These are phyloP conservation scores for Rhizopus stolonifer DNA, from an alignment of 371 early-diverging fungal genomes.

Conservation along the genomic window DNA sequence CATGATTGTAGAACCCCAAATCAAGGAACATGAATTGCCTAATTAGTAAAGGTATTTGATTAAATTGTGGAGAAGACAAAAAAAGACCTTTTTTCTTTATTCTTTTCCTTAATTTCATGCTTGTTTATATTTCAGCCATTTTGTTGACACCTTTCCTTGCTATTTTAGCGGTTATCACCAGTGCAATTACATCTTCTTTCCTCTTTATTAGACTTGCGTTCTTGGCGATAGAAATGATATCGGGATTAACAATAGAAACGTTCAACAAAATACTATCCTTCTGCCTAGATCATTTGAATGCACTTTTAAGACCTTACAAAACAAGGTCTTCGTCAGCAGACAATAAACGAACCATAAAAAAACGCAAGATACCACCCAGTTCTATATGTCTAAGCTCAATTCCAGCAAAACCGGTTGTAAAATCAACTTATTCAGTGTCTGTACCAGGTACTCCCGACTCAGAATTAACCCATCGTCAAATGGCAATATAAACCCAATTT, in stretches of 20 bases:
- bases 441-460: conserved; percentile 25
- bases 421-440: conserved; percentile 21
- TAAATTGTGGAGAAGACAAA: no score
- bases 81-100: no score
- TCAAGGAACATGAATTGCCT: no score
- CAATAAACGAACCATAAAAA: neutral
- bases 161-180: conserved; percentile 20
- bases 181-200: conserved; percentile 29
- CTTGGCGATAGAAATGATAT: conserved; percentile 22
- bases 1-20: no score
- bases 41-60: no score
- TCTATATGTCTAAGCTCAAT: conserved; percentile 14
- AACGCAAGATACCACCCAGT: conserved; percentile 12
- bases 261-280: conserved; percentile 20
- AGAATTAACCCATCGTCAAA: conserved; percentile 14
- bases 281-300: conserved; percentile 7
- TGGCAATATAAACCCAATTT: conserved; percentile 16
- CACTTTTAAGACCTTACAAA: neutral
- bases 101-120: no score
- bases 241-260: conserved; percentile 22
- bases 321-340: conserved; percentile 2
- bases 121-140: neutral
- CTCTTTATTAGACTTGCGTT: conserved; percentile 23
- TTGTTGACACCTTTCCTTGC: conserved; percentile 20
- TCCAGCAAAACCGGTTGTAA: conserved; percentile 17